Percentiles rank a stretch among this genome's conserved stretches.
phyloP scores from a whole-genome alignment of 345 rosid species.

The Melastoma malabathricum region DNA sequence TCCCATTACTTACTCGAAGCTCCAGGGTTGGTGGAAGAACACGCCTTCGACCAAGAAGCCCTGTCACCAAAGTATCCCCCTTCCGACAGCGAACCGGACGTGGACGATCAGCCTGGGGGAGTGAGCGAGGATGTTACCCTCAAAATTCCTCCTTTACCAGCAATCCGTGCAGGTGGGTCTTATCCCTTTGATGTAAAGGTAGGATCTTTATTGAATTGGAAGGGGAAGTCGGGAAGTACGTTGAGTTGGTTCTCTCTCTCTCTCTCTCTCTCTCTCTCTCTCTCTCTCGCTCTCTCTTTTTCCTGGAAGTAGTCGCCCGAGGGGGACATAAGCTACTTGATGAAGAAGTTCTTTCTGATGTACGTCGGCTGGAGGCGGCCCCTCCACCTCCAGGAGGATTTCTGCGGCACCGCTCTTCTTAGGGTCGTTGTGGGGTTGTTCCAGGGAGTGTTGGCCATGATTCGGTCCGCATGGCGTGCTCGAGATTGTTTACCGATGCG shows the following conservation, averaged over 20 bases:
- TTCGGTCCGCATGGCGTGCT: neutral
- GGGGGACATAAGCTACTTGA: conserved; percentile 85
- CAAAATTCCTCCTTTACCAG: conserved; percentile 71
- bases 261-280: neutral
- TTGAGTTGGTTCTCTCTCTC: neutral
- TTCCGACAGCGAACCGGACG: conserved; percentile 12
- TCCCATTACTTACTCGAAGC: conserved; percentile 16
- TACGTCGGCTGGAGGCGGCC: conserved; percentile 77
- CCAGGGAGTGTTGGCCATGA: neutral
- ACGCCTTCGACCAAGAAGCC: conserved; percentile 5
- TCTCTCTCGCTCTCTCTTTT: neutral
- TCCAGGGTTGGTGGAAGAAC: conserved; percentile 12
- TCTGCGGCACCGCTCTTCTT: conserved; percentile 90
- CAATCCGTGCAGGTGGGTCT: conserved; percentile 65
- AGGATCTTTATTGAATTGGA: neutral
- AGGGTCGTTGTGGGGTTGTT: conserved; percentile 22
- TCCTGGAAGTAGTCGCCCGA: conserved; percentile 55
- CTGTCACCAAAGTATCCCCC: conserved; percentile 12
- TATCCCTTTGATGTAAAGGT: conserved; percentile 1
- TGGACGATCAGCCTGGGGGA: conserved; percentile 12
- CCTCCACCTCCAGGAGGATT: conserved; percentile 87
- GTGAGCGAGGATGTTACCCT: conserved; percentile 34
- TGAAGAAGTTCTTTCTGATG: conserved; percentile 72
- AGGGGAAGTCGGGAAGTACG: neutral
- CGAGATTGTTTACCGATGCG: no score